Evolutionary conservation across 805 yeast genomes (phyloP).

Genomic region (Saturnispora quitensis): DNA sequence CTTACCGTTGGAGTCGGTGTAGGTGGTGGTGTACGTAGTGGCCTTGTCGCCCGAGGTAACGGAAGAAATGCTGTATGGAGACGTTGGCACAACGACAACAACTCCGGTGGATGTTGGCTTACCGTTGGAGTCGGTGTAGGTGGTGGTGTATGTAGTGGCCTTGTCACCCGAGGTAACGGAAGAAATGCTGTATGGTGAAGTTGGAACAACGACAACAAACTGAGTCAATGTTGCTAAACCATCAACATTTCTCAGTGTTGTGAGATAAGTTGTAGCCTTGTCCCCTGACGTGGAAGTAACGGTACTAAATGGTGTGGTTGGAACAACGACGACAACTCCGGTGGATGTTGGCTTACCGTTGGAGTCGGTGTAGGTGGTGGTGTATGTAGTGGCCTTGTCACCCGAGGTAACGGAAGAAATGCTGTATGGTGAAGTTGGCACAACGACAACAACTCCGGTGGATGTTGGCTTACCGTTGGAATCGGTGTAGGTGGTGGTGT

Average conservation of each 20-base stretch:
- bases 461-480: no score
- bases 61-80: neutral
- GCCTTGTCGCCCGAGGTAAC: neutral
- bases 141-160: neutral
- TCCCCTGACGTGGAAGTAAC: rapidly evolving
- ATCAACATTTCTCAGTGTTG: no score
- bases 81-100: neutral
- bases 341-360: no score
- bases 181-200: no score
- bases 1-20: neutral
- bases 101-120: neutral
- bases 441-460: neutral
- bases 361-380: no score
- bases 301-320: no score
- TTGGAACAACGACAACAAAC: no score
- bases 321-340: no score
- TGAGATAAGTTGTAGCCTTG: no score
- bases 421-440: neutral
- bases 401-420: neutral
- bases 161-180: no score
- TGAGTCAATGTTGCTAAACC: no score
- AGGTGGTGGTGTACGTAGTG: neutral
- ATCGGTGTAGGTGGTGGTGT: no score
- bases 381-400: neutral
- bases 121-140: neutral